Percentiles rank a stretch among this genome's conserved stretches.
These are phyloP conservation scores for Fraxinus greggii DNA, from an alignment of 305 asterid species.

Conservation along the genomic window DNA sequence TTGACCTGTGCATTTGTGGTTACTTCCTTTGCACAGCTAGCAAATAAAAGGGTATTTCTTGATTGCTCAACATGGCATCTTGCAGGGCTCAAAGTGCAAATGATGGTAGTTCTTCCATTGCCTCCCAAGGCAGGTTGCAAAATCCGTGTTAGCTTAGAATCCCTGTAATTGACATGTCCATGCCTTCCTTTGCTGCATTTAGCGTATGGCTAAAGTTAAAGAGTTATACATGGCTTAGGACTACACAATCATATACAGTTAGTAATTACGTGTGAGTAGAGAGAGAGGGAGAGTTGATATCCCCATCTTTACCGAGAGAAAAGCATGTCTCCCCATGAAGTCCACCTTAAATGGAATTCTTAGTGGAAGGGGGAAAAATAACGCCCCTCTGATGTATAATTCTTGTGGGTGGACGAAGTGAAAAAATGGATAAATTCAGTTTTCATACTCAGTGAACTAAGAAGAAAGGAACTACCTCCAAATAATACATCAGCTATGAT, in stretches of 20 bases:
- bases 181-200: constrained; percentile 91
- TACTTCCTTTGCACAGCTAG: constrained; percentile 93
- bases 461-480: constrained; percentile 14
- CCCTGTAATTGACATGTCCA: constrained; percentile 90
- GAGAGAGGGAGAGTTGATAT: neutral
- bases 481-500: neutral
- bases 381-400: neutral
- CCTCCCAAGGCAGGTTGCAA: constrained; percentile 96
- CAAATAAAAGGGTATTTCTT: constrained; percentile 92
- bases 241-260: neutral
- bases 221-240: neutral
- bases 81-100: constrained; percentile 94
- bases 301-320: neutral
- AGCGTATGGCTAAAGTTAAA: constrained; percentile 15
- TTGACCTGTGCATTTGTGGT: constrained; percentile 92
- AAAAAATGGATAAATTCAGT: neutral
- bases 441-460: constrained; percentile 3
- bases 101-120: constrained; percentile 93
- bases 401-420: neutral
- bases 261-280: neutral
- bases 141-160: constrained; percentile 91
- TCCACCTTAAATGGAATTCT: neutral
- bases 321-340: neutral
- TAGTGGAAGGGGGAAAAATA: neutral
- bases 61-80: constrained; percentile 94